Conservation (phyloP, 768 basidiomycete genomes). For the Tylopilus rubrobrunneus region DNA sequence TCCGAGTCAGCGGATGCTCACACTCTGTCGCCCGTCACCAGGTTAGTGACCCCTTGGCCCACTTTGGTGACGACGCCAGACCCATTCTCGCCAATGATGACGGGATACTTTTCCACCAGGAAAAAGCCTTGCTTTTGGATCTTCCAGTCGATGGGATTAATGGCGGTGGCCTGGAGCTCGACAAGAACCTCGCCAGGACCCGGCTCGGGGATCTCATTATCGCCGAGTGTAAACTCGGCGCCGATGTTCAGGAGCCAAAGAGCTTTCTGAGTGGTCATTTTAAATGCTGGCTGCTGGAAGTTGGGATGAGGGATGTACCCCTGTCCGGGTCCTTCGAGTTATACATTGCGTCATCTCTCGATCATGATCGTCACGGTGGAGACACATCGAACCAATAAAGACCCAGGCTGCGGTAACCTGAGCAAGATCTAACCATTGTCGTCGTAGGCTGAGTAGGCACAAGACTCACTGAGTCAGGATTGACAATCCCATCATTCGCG, state of each 20-base stretch:
- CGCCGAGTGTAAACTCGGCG: slow-evolving; percentile 7
- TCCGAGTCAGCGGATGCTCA: slow-evolving; percentile 12
- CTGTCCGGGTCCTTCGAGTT: not conserved
- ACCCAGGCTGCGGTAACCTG: not conserved
- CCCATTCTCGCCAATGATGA: slow-evolving; percentile 34
- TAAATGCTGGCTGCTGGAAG: not conserved
- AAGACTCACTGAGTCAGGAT: not conserved
- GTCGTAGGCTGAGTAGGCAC: not conserved
- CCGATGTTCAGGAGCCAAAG: slow-evolving; percentile 16
- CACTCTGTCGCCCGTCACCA: slow-evolving; percentile 36
- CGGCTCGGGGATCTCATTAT: slow-evolving; percentile 30
- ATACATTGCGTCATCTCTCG: not conserved
- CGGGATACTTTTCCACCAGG: slow-evolving; percentile 34
- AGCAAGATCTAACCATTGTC: not conserved
- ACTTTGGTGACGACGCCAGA: slow-evolving; percentile 37
- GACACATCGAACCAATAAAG: no score
- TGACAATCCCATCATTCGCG: not conserved
- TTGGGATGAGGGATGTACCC: not conserved
- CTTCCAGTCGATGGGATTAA: slow-evolving; percentile 43
- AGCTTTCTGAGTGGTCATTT: slow-evolving; percentile 14
- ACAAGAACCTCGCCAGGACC: slow-evolving; percentile 41
- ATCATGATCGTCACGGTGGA: not conserved
- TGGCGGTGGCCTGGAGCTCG: slow-evolving; percentile 36
- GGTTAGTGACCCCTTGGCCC: slow-evolving; percentile 32
- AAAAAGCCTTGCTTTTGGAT: slow-evolving; percentile 6